Evolutionary conservation across 78 protist genomes (phyloP).

Genomic region (Capsaspora owczarzaki): DNA sequence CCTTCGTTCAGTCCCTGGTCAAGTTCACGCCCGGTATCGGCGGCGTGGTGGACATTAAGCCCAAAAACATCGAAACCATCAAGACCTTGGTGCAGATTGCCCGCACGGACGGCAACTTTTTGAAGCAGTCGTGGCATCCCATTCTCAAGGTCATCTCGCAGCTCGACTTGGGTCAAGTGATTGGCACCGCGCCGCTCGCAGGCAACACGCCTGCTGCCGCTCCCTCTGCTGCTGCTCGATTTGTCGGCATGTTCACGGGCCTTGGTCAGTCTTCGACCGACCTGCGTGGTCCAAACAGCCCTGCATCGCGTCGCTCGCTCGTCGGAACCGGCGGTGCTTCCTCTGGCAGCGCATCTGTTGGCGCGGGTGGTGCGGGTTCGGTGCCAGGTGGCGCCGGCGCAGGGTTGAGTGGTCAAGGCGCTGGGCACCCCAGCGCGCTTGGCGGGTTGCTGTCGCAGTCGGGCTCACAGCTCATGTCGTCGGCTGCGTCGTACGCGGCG

Average conservation of each 20-base stretch:
- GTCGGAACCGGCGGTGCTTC: no score
- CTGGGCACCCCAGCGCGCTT: no score
- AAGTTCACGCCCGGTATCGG: slow-evolving; percentile 65
- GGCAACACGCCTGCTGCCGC: neutral
- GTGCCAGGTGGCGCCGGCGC: no score
- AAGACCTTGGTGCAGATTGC: slow-evolving; percentile 69
- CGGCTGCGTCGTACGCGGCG: neutral
- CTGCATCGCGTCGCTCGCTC: no score
- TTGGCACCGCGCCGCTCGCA: neutral
- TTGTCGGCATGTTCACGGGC: no score
- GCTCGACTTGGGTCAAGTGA: slow-evolving; percentile 48
- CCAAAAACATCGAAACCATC: slow-evolving; percentile 78
- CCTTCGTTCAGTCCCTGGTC: slow-evolving; percentile 80
- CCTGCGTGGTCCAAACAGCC: no score
- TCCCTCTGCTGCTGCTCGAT: no score
- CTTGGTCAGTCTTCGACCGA: no score
- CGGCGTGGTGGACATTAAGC: slow-evolving; percentile 33
- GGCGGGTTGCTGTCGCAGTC: neutral
- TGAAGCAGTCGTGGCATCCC: slow-evolving; percentile 72
- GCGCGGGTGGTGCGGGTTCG: no score
- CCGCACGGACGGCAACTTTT: slow-evolving; percentile 68
- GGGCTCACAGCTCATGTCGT: no score
- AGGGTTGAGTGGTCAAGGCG: no score
- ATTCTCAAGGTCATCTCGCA: slow-evolving; percentile 61
- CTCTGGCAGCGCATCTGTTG: no score